These are phyloP conservation scores for Crataegus laevigata DNA, from an alignment of 306 rosid species.

Conservation along the genomic window DNA sequence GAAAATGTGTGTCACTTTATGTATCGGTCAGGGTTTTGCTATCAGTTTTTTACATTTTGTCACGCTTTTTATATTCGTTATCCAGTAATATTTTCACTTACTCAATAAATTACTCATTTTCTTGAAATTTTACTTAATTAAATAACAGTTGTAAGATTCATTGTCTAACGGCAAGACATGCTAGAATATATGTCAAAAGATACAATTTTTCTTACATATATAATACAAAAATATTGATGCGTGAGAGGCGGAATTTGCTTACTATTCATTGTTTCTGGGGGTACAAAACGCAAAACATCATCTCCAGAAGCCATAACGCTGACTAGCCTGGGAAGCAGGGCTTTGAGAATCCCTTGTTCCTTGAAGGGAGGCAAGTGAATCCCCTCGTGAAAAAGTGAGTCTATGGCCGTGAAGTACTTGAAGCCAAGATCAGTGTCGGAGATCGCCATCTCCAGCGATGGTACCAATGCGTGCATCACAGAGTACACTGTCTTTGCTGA, in stretches of 20 bases:
- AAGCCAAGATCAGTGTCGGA: conserved; percentile 31
- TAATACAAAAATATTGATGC: neutral
- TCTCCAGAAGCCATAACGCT: conserved; percentile 17
- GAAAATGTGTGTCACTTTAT: too few relatives aligned
- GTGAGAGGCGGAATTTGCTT: neutral
- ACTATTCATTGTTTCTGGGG: conserved; percentile 54
- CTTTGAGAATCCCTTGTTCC: conserved; percentile 4
- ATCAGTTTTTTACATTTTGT: too few relatives aligned
- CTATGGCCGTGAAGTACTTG: conserved; percentile 47
- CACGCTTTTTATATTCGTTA: too few relatives aligned
- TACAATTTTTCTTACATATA: neutral
- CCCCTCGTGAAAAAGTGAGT: conserved; percentile 47
- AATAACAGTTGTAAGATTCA: neutral
- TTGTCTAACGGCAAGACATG: neutral
- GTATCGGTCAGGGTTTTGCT: too few relatives aligned
- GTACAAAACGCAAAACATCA: conserved; percentile 42
- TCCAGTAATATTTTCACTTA: too few relatives aligned
- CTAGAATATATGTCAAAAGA: neutral
- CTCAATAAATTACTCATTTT: too few relatives aligned
- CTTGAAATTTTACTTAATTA: neutral
- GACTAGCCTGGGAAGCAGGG: conserved; percentile 37
- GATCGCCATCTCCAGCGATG: conserved; percentile 18
- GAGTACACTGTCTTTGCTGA: conserved; percentile 25
- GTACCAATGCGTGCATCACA: conserved; percentile 39
- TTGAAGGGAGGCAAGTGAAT: conserved; percentile 30